phyloP scores from a whole-genome alignment of 2,329 filamentous ascomycete genomes.

The Pestalotiopsis sp. region DNA sequence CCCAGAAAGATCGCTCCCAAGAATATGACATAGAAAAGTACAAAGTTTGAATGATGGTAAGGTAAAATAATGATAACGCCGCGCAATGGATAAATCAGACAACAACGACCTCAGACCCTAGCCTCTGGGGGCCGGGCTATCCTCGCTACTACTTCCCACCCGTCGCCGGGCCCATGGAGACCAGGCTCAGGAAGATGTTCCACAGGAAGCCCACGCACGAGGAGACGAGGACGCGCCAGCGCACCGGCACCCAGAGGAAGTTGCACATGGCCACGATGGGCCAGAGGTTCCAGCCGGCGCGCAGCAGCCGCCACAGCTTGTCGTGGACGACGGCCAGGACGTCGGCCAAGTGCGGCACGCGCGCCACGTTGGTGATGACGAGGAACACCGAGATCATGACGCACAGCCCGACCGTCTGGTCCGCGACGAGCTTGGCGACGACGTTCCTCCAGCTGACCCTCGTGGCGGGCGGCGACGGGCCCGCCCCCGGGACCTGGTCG shows the following conservation, averaged over 20 bases:
- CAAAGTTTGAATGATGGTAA: neutral
- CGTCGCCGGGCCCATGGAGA: constrained; percentile 24
- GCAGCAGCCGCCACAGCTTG: constrained; percentile 32
- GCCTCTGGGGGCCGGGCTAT: neutral
- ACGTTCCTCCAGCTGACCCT: constrained; percentile 37
- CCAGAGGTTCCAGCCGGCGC: constrained; percentile 40
- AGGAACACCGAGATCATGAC: constrained; percentile 38
- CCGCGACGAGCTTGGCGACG: constrained; percentile 36
- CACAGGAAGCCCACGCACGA: constrained; percentile 39
- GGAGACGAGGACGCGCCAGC: constrained; percentile 37
- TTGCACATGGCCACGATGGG: constrained; percentile 38
- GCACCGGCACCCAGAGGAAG: constrained; percentile 38
- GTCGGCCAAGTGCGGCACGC: constrained; percentile 27
- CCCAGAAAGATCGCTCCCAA: neutral
- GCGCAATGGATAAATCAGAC: neutral
- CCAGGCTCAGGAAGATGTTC: constrained; percentile 40
- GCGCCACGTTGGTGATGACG: constrained; percentile 37
- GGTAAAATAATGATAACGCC: neutral
- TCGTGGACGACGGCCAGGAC: constrained; percentile 30
- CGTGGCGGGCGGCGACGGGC: neutral
- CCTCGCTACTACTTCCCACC: neutral
- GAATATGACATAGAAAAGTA: neutral
- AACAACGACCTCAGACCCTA: neutral
- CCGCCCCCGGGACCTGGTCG: neutral
- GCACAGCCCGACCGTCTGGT: constrained; percentile 37